Conservation (phyloP, 768 basidiomycete genomes). For the Mycena pura region DNA sequence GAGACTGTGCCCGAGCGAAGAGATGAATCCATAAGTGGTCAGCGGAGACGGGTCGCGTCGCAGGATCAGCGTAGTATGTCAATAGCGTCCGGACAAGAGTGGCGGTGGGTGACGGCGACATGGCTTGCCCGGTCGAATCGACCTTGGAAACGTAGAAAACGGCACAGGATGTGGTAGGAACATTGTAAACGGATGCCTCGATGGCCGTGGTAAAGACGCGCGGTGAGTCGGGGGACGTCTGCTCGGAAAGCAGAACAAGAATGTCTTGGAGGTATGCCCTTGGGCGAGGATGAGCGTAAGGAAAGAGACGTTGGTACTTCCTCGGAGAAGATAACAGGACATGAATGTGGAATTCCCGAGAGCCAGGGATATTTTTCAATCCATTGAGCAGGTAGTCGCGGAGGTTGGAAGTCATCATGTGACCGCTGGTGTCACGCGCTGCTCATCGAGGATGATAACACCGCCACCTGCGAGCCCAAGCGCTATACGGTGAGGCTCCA, state of each 20-base stretch:
- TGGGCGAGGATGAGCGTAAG: constrained; percentile 72
- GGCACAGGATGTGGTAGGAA: constrained; percentile 71
- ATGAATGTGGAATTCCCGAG: constrained; percentile 76
- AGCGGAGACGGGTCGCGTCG: constrained; percentile 64
- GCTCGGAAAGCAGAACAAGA: constrained; percentile 76
- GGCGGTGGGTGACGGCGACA: constrained; percentile 69
- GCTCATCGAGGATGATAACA: no score
- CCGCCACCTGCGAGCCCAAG: no score
- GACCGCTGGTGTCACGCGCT: no score
- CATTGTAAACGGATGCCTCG: constrained; percentile 76
- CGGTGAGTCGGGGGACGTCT: constrained; percentile 52
- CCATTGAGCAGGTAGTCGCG: constrained; percentile 67
- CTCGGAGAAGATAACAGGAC: constrained; percentile 72
- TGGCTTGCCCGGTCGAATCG: constrained; percentile 86
- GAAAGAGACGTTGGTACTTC: constrained; percentile 75
- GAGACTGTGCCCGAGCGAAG: constrained; percentile 88
- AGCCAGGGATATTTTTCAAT: constrained; percentile 65
- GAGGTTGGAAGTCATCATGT: constrained; percentile 51
- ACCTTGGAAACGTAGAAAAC: constrained; percentile 94
- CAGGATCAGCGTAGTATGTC: constrained; percentile 63
- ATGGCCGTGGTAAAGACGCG: constrained; percentile 79
- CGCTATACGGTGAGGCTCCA: no score
- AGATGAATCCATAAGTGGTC: constrained; percentile 80
- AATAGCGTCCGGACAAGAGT: constrained; percentile 73
- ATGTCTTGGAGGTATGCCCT: constrained; percentile 78